A percentile compares a stretch with the other conserved stretches of the same genome.
Evolutionary conservation across 441 rosid genomes (phyloP).

Genomic region (Bruguiera hainesii): DNA sequence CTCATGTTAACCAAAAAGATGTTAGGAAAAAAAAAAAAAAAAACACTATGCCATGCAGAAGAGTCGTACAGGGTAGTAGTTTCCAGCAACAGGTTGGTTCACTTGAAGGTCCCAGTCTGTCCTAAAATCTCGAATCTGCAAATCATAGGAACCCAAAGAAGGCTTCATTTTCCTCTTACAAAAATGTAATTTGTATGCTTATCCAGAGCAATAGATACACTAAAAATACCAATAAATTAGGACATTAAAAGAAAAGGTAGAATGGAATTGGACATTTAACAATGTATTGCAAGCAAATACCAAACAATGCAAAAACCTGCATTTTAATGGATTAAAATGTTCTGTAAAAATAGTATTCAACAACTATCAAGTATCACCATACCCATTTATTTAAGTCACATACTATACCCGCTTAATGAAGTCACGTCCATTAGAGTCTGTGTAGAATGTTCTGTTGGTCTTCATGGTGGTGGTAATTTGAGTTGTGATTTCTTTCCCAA

Average conservation of each 20-base stretch:
- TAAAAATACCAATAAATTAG: not conserved
- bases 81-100: constrained; percentile 86
- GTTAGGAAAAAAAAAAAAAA: not conserved
- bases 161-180: not conserved
- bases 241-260: constrained; percentile 8
- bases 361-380: constrained; percentile 20
- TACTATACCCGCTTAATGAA: constrained; percentile 75
- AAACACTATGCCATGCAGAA: not conserved
- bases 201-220: not conserved
- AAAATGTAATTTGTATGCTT: not conserved
- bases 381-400: constrained; percentile 91
- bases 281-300: no score
- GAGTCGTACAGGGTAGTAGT: constrained; percentile 82
- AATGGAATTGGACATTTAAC: not conserved
- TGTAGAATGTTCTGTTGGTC: constrained; percentile 74
- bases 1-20: not conserved
- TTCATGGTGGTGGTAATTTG: constrained; percentile 66
- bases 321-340: no score
- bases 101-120: constrained; percentile 85
- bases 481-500: constrained; percentile 80
- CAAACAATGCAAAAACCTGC: no score
- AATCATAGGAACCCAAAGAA: constrained; percentile 1
- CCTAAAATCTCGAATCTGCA: constrained; percentile 82
- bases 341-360: constrained; percentile 7
- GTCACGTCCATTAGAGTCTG: constrained; percentile 93